These are phyloP conservation scores for Hordeum vulgare DNA, from an alignment of 176 grass and related monocot genomes.

Conservation along the genomic window DNA sequence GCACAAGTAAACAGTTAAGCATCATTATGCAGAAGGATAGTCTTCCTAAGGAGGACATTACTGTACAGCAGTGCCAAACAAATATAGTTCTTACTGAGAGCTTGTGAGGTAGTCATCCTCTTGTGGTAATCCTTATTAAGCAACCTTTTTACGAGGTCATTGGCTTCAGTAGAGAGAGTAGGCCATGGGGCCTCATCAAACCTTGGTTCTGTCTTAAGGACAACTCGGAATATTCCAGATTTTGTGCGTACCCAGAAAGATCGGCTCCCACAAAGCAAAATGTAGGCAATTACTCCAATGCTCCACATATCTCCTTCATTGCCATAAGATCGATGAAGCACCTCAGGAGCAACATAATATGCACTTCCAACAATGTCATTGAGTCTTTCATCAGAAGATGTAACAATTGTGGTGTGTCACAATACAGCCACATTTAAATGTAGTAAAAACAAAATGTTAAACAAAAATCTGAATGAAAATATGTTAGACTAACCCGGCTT, in stretches of 20 bases:
- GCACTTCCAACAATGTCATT: conserved; percentile 99
- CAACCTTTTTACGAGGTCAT: conserved; percentile 92
- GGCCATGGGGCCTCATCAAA: conserved; percentile 99
- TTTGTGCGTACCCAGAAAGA: conserved; percentile 97
- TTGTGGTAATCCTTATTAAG: conserved; percentile 99
- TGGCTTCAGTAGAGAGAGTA: conserved; percentile 73
- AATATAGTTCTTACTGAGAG: conserved; percentile 65
- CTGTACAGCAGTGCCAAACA: neutral
- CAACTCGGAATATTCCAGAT: conserved; percentile 96
- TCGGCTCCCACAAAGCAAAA: conserved; percentile 91
- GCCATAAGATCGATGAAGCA: conserved; percentile 88
- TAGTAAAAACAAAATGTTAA: conserved; percentile 14
- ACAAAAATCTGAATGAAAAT: neutral
- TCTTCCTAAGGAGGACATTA: neutral
- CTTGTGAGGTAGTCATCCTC: conserved; percentile 96
- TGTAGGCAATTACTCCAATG: conserved; percentile 97
- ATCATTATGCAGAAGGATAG: neutral
- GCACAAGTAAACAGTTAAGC: conserved; percentile 10
- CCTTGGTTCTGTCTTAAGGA: conserved; percentile 93
- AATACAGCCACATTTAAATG: conserved; percentile 22
- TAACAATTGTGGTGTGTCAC: neutral
- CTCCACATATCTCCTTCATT: conserved; percentile 99
- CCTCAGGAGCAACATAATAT: conserved; percentile 97
- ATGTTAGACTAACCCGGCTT: conserved; percentile 75
- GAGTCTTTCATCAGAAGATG: conserved; percentile 77